Evolutionary conservation across 306 rosid species (phyloP).

Genomic region (Canavalia gladiata): DNA sequence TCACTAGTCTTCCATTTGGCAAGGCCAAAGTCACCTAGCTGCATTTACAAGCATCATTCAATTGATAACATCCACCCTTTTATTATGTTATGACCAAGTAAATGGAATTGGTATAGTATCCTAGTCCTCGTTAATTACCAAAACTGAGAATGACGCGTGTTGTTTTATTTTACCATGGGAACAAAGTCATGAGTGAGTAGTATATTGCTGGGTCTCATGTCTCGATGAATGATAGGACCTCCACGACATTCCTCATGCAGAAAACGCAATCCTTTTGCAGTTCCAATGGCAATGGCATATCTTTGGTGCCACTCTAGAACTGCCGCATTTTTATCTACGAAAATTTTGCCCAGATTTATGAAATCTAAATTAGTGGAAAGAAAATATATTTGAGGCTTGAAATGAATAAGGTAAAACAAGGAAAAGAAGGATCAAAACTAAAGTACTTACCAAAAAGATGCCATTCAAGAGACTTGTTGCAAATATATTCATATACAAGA

Average conservation of each 20-base stretch:
- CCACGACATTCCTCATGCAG: conserved; percentile 82
- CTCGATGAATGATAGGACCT: conserved; percentile 79
- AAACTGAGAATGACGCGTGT: not conserved
- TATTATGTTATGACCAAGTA: not conserved
- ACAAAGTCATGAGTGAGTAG: conserved; percentile 73
- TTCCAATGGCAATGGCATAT: conserved; percentile 70
- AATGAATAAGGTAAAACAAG: not conserved
- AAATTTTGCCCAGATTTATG: not conserved
- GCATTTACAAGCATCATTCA: conserved; percentile 30
- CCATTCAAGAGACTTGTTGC: conserved; percentile 74
- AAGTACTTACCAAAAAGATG: conserved; percentile 65
- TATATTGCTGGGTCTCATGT: conserved; percentile 73
- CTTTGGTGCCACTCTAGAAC: conserved; percentile 74
- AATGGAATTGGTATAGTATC: not conserved
- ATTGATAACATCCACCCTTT: not conserved
- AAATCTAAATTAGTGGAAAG: not conserved
- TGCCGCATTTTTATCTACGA: conserved; percentile 51
- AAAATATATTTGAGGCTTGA: not conserved
- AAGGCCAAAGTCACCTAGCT: conserved; percentile 80
- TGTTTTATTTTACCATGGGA: conserved; percentile 63
- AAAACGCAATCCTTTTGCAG: conserved; percentile 75
- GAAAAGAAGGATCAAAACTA: not conserved
- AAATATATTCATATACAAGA: conserved; percentile 76
- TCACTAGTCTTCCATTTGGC: conserved; percentile 71
- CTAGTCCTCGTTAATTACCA: not conserved